Conservation (phyloP, 75 land plant species). For the Selaginella tamariscina region DNA sequence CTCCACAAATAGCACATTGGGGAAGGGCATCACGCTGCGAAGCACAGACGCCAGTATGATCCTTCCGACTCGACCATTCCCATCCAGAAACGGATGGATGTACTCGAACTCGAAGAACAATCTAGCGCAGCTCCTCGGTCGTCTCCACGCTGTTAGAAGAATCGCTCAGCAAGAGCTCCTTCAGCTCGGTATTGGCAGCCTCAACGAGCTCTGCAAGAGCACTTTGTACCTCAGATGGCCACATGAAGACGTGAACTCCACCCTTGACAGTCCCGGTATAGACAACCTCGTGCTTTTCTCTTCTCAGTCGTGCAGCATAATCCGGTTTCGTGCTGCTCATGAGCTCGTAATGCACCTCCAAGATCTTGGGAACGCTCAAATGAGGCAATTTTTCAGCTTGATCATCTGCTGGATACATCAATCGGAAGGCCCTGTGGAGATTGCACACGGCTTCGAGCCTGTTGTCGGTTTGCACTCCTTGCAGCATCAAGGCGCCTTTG, state of each 20-base stretch:
- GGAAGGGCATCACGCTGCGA: constrained; percentile 1
- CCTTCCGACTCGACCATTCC: constrained; percentile 6
- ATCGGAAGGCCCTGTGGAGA: background rate
- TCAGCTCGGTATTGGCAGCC: background rate
- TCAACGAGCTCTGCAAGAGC: background rate
- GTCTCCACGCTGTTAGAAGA: background rate
- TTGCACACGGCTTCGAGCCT: background rate
- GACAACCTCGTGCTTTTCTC: background rate
- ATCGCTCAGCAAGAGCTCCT: background rate
- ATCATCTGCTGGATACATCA: background rate
- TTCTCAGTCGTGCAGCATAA: background rate
- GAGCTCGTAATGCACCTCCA: background rate
- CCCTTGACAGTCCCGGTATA: background rate
- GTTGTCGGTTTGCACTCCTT: background rate
- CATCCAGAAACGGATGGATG: constrained; percentile 8
- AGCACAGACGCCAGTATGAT: constrained; percentile 1
- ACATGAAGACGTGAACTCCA: constrained; percentile 2
- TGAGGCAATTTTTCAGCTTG: background rate
- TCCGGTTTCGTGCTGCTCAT: background rate
- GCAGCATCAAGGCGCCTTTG: background rate
- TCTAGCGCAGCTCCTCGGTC: background rate
- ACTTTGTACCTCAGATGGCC: background rate
- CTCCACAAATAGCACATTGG: constrained; percentile 6
- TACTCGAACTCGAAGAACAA: constrained; percentile 8
- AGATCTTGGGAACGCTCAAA: background rate